Base-by-base conservation (phyloP, 2,329 filamentous ascomycete species). In the Fusarium torulosum region DNA sequence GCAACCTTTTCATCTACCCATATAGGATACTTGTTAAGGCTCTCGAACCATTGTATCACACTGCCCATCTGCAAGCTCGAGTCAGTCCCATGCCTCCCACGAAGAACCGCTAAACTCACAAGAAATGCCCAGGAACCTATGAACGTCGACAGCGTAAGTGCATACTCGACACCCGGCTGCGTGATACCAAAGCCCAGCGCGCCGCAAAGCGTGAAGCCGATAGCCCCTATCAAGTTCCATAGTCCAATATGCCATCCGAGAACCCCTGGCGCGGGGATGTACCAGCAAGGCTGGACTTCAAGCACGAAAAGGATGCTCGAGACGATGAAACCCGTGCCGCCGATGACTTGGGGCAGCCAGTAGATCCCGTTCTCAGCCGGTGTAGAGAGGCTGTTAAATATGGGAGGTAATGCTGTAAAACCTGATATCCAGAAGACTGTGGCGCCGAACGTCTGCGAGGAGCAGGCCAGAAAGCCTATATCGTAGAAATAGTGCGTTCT, bases 231-330 rank as follows among this genome's bases (percentile, higher is more conserved):
- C 3, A 90, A 75, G 69, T 91, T 91, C 87, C 88, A 91, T 10
- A 85, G 75, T 0, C 87, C 89, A 67, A 91, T 85, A 74, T 91
- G 87, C 89, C 89, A 91, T 5, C 89, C 89, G 2, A 91, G 79
- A 1, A 87, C 79, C 4, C 75, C 72, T 5, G 79, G 80, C 0
- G 87, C 86, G 0, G 89, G 88, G 14, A 80, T 77, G 69, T 86
- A 91, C 89, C 89, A 91, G 44, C 80, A 83, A 40, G 81, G 74
- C 75, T 91, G 89, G 4, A 88, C 90, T 75, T 91, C 89, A 9
- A 91, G 71, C 83, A 90, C 90, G 75, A 90, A 91, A 3, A 91
- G 76, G 4, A 79, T 71, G 21, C 84, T 80, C 8, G 81, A 89
- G 23, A 88, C 71, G 60, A 90, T 84, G 75, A 91, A 91, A 6